phyloP scores from a whole-genome alignment of 805 yeast species.

The Lipomyces spencermartinsiae region DNA sequence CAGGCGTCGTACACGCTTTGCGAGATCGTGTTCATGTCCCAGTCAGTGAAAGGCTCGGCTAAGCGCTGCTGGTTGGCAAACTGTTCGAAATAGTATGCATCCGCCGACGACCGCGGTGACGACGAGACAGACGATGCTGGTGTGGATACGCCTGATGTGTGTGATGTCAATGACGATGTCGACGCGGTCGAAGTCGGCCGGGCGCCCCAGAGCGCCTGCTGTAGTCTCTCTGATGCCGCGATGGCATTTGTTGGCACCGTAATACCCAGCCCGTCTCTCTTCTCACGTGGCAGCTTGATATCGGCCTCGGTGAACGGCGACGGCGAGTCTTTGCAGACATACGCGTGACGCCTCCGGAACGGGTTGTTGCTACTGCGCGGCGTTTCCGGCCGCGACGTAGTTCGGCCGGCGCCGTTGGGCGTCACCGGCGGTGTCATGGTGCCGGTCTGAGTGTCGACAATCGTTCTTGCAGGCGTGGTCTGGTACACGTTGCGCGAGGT shows the following conservation, averaged over 20 bases:
- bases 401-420: background rate
- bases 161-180: slow-evolving; percentile 14
- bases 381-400: slow-evolving; percentile 6
- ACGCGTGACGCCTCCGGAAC: slow-evolving; percentile 31
- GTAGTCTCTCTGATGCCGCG: slow-evolving; percentile 27
- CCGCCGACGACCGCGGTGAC: slow-evolving; percentile 18
- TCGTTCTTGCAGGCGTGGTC: slow-evolving; percentile 14
- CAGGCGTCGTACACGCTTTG: slow-evolving; percentile 2
- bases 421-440: slow-evolving; percentile 19
- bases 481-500: background rate
- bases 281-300: background rate
- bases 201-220: slow-evolving; percentile 18
- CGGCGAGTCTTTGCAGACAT: slow-evolving; percentile 22
- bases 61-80: background rate
- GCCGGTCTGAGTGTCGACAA: slow-evolving; percentile 17
- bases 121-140: slow-evolving; percentile 30
- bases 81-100: background rate
- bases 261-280: slow-evolving; percentile 27
- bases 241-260: slow-evolving; percentile 14
- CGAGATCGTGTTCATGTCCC: background rate
- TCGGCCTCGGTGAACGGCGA: background rate
- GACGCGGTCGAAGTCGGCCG: slow-evolving; percentile 10
- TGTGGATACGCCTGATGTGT: slow-evolving; percentile 4
- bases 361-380: slow-evolving; percentile 24
- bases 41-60: background rate